Percentiles rank a stretch among this genome's conserved stretches.
These are phyloP conservation scores for Erodium moschatum DNA, from an alignment of 441 rosid species.

Conservation along the genomic window DNA sequence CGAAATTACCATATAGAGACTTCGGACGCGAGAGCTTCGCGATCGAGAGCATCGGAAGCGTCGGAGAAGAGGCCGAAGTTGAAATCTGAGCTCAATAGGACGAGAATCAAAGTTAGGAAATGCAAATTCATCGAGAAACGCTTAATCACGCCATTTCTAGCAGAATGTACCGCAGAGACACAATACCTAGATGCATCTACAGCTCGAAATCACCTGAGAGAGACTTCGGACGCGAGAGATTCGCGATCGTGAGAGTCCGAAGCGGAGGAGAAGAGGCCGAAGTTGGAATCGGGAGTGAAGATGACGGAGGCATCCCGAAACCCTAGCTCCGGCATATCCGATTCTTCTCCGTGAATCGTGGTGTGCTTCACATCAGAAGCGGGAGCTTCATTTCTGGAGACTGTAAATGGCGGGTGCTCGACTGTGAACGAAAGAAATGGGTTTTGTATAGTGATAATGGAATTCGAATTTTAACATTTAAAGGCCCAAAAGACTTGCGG, in stretches of 20 bases:
- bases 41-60: constrained; percentile 34
- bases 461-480: too few species aligned
- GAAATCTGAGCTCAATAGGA: too few species aligned
- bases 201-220: constrained; percentile 35
- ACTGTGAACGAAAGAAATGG: not conserved
- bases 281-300: constrained; percentile 67
- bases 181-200: too few species aligned
- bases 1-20: constrained; percentile 43
- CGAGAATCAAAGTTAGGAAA: not conserved
- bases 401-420: constrained; percentile 7
- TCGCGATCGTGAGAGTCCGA: constrained; percentile 69
- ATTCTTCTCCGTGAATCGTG: constrained; percentile 8
- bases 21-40: constrained; percentile 55
- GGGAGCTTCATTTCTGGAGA: not conserved
- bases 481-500: too few species aligned
- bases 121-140: not conserved
- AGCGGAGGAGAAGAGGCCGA: constrained; percentile 87
- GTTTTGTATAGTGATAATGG: too few species aligned
- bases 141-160: not conserved
- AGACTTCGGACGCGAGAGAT: constrained; percentile 55
- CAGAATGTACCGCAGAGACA: not conserved
- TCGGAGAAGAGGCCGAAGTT: constrained; percentile 80
- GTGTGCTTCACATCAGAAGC: not conserved
- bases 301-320: constrained; percentile 45
- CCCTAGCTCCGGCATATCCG: constrained; percentile 42